Conservation (phyloP, 2,329 filamentous ascomycete species). For the Ophiocordyceps camponoti-rufipedis region DNA sequence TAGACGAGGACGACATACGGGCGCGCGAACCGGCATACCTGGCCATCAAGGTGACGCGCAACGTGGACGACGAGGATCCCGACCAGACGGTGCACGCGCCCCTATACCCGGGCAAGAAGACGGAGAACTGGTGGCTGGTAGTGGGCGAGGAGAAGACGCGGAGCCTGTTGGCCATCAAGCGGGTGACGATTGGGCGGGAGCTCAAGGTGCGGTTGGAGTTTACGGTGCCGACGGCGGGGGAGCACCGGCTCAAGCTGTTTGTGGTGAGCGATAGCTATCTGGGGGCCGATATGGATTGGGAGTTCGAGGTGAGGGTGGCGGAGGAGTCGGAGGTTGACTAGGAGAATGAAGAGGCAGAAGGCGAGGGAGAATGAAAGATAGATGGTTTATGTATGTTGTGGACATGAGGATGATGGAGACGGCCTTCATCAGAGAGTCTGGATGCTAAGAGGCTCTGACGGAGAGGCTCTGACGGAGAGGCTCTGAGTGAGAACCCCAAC, state of each 20-base stretch:
- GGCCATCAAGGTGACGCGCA: constrained; percentile 68
- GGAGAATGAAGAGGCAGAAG: constrained; percentile 64
- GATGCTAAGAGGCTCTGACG: no score
- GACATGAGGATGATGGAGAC: no score
- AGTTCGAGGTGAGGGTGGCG: constrained; percentile 67
- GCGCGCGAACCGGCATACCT: constrained; percentile 70
- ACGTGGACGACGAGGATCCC: constrained; percentile 54
- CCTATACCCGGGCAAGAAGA: constrained; percentile 82
- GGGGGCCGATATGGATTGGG: constrained; percentile 88
- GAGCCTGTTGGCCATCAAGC: constrained; percentile 80
- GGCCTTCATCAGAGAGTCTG: no score
- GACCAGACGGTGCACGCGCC: constrained; percentile 83
- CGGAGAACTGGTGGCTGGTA: constrained; percentile 97
- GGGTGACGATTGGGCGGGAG: constrained; percentile 68
- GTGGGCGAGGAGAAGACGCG: constrained; percentile 84
- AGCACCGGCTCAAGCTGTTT: constrained; percentile 78
- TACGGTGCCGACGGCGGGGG: constrained; percentile 65
- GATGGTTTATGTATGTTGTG: no score
- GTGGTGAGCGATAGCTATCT: constrained; percentile 96
- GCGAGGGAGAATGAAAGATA: constrained; percentile 5
- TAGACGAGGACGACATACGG: constrained; percentile 62
- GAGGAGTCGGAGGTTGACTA: constrained; percentile 94
- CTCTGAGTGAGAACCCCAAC: no score
- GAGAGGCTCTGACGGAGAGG: no score
- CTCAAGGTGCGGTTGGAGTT: constrained; percentile 73